These are phyloP conservation scores for Mortierella sp. DNA, from an alignment of 371 early-diverging fungal species.

Conservation along the genomic window DNA sequence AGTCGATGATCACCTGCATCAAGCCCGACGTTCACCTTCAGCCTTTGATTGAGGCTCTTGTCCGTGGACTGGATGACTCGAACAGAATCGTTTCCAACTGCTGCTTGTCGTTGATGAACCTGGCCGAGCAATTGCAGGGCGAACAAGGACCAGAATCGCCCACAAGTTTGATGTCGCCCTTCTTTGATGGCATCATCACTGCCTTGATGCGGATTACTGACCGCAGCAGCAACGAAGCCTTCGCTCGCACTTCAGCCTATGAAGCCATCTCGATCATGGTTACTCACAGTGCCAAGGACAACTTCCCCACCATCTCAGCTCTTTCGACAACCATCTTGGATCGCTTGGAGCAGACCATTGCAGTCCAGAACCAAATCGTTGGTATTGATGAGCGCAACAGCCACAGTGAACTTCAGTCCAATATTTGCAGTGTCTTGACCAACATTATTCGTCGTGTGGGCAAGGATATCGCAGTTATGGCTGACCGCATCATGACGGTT, in stretches of 20 bases:
- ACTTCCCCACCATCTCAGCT: conserved; percentile 74
- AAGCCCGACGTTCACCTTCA: conserved; percentile 79
- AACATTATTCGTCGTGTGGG: conserved; percentile 81
- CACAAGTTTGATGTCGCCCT: conserved; percentile 79
- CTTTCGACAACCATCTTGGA: conserved; percentile 79
- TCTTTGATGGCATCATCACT: conserved; percentile 81
- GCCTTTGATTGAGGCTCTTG: conserved; percentile 78
- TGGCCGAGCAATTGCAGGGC: conserved; percentile 80
- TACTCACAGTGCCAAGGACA: conserved; percentile 78
- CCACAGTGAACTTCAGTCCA: conserved; percentile 88
- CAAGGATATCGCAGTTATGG: conserved; percentile 70
- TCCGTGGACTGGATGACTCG: conserved; percentile 83
- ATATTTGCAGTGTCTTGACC: conserved; percentile 89
- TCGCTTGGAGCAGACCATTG: conserved; percentile 78
- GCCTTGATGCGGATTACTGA: conserved; percentile 84
- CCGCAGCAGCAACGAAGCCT: conserved; percentile 74
- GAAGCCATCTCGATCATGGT: conserved; percentile 89
- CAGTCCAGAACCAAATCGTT: conserved; percentile 73
- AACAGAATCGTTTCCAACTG: conserved; percentile 93
- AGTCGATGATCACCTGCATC: conserved; percentile 76
- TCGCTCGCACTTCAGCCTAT: conserved; percentile 90
- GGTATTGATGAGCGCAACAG: conserved; percentile 82
- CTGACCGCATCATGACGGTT: conserved; percentile 91
- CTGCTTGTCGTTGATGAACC: conserved; percentile 87
- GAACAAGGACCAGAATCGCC: conserved; percentile 62